Evolutionary conservation across 345 rosid genomes (phyloP), one percentile per base, ranked within the genome.

Genomic region (Aurinia saxatilis): DNA sequence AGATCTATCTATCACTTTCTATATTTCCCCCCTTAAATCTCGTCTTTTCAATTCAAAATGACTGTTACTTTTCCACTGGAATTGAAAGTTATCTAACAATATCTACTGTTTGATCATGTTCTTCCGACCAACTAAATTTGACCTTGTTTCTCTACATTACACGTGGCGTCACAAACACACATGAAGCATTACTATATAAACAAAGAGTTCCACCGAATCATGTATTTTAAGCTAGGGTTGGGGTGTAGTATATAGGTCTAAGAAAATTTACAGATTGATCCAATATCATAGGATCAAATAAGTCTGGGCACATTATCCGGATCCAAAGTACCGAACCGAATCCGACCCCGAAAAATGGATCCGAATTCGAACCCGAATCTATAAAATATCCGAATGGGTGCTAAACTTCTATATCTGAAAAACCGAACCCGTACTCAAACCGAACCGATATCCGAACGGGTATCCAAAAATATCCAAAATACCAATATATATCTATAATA

Each of bases 91-190:
- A 42, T 64, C 70, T 71, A 70, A 71, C 56, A 42, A 42, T 23
- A 44, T 50, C 54, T 30, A 64, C 70, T 64, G 60, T 71, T 57
- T 3, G 25, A 49, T 57, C 65, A 57, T 64, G 75, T 57, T 71
- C 29, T 13, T 15, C 55, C 40, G 35, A 71, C 66, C 70, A 57
- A 57, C 65, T 47, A 70, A 13, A 7, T 18, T 71, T 71, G 65
- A 64, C 70, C 19, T 57, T 57, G 23, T 40, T 39, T 5, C 7
- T 27, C 31, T 0, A 48, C 41, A 17, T 40, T 31, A 63, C 45
- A 40, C 52, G 31, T 33, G 66, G 53, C 62, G 57, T 39, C 3
- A 17, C 41, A 15, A 37, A 49, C 30, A 57, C n/a, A 7, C 23
- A 51, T 40, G 42, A 40, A 17, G 2, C 31, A 18, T 40, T 3